Base-by-base conservation (phyloP, 1,139 yeast species). In the Saccharomyces hybrid region DNA sequence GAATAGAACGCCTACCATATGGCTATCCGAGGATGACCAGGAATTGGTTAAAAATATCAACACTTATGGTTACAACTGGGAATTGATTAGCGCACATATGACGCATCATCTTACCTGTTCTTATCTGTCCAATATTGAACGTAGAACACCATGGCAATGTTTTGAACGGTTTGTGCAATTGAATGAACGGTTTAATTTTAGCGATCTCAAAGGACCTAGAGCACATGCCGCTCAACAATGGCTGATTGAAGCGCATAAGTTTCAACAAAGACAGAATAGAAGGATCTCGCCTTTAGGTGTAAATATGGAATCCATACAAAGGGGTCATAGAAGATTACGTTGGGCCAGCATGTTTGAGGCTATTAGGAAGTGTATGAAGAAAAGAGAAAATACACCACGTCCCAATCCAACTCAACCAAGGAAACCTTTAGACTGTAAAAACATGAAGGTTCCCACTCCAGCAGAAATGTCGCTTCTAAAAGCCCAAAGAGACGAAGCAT, bases 271-370 rank as follows among this genome's bases (percentile, higher is more conserved):
- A 61, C 85, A 91, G 4, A 88, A 90, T 69, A 78, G 97, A 63
- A 79, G 98, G 58, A 87, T 91, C 9, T 84, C 95, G 0, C 97
- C 98, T 0, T 73, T 91, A 34, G 97, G 98, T 52, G 95, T 91
- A 14, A 95, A 96, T 0, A 80, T 82, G 38, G 97, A 93, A 63
- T 87, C 96, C 0, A 86, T 90, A 51, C 97, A 91, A 71, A 76
- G 98, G 62, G 99, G 98, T 20, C 97, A 93, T 66, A 75, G 88
- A 57, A 77, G 95, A 54, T 75, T 93, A 57, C 78, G 98, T 57
- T 95, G 95, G 97, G 97, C 97, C 0, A 87, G 96, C 51, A 86
- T 93, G 89, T 88, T 93, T 75, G 99, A 95, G 68, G 97, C 96
- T 0, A 86, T 93, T 75, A 78, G 97, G 56, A 91, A 90, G 71